phyloP scores from a whole-genome alignment of 305 asterid genomes.

The Fraxinus xanthoxyloides region DNA sequence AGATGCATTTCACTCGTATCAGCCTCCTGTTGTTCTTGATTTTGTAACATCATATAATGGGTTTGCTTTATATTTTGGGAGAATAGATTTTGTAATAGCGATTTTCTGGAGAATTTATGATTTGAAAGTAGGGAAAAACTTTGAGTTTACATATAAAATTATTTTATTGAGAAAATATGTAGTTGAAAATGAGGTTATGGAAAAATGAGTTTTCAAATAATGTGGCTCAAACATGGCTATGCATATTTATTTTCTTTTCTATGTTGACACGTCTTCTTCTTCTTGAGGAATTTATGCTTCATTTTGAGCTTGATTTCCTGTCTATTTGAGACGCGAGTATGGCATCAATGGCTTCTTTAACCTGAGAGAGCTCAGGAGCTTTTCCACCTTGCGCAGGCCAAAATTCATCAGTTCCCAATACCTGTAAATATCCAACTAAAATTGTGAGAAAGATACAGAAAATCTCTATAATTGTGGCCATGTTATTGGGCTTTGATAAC shows the following conservation, averaged over 20 bases:
- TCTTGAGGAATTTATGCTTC: constrained; percentile 13
- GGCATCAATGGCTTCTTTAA: constrained; percentile 81
- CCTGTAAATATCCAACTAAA: constrained; percentile 32
- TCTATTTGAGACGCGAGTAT: constrained; percentile 72
- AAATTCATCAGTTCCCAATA: constrained; percentile 86
- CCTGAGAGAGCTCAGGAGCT: constrained; percentile 82
- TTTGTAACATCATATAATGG: neutral
- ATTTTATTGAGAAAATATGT: no score
- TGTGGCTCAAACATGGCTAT: no score
- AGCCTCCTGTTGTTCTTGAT: neutral
- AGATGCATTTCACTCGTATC: constrained; percentile 7
- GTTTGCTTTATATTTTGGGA: no score
- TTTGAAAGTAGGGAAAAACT: no score
- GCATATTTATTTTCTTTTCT: neutral
- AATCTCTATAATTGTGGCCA: neutral
- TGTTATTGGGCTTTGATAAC: neutral
- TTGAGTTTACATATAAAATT: no score
- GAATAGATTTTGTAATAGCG: no score
- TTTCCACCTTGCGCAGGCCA: constrained; percentile 93
- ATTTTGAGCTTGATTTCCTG: constrained; percentile 53
- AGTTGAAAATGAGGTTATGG: no score
- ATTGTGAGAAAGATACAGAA: neutral
- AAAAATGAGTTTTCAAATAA: no score
- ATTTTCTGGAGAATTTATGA: no score
- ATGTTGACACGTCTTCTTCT: neutral